These are phyloP conservation scores for Babesia gibsoni DNA, from an alignment of 169 alveolate species.

Conservation along the genomic window DNA sequence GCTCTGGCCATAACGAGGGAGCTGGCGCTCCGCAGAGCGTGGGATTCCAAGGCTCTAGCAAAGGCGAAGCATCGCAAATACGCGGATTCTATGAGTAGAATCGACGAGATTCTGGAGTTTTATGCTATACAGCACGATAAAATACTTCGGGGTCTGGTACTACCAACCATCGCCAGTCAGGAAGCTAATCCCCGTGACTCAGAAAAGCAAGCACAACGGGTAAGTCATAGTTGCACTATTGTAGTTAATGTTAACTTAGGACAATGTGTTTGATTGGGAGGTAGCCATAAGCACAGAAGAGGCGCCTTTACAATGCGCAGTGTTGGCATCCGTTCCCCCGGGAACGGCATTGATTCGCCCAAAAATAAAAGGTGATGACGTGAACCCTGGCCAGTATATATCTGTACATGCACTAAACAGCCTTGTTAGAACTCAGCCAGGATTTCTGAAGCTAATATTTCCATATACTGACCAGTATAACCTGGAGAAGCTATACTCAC, in stretches of 20 bases:
- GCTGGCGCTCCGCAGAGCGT: slow-evolving; percentile 15
- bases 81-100: not conserved
- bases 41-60: not conserved
- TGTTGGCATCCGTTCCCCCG: slow-evolving; percentile 45
- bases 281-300: slow-evolving; percentile 21
- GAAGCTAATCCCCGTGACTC: not conserved
- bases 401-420: slow-evolving; percentile 41
- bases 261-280: slow-evolving; percentile 3
- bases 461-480: slow-evolving; percentile 21
- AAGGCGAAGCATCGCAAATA: not conserved
- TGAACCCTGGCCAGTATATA: slow-evolving; percentile 1
- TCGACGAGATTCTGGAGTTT: slow-evolving; percentile 19
- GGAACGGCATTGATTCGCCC: slow-evolving; percentile 60
- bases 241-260: not conserved
- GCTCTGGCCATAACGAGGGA: slow-evolving; percentile 37
- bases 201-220: not conserved
- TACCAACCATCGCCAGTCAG: slow-evolving; percentile 32
- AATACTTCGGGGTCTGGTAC: slow-evolving; percentile 35
- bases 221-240: not conserved
- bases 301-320: slow-evolving; percentile 38
- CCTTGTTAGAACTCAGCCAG: slow-evolving; percentile 23
- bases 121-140: slow-evolving; percentile 32
- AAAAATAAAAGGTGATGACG: not conserved
- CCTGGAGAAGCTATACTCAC: slow-evolving; percentile 37
- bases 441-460: slow-evolving; percentile 21